phyloP scores from a whole-genome alignment of 139 green algal species.

The Tetradesmus lagerheimii region DNA sequence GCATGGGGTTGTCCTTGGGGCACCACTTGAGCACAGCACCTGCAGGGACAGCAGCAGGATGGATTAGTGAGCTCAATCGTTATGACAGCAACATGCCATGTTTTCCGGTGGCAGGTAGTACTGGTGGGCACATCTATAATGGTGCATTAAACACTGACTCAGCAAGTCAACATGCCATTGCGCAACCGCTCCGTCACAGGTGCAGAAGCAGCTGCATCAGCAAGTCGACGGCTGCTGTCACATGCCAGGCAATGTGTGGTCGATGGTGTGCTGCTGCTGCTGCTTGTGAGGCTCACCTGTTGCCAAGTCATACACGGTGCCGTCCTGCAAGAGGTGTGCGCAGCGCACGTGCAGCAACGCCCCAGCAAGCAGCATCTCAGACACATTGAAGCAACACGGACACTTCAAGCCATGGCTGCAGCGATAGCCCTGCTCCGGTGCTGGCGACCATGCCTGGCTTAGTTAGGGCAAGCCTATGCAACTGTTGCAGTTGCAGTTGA shows the following conservation, averaged over 20 bases:
- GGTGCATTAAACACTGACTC: too few species aligned
- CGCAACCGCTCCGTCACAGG: too few species aligned
- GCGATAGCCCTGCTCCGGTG: too few species aligned
- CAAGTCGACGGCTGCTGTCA: too few species aligned
- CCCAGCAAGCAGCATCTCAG: neutral
- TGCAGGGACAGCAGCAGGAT: neutral
- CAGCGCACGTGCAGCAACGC: neutral
- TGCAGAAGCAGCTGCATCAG: too few species aligned
- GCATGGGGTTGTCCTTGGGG: constrained; percentile 38
- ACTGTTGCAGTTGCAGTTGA: neutral
- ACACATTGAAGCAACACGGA: too few species aligned
- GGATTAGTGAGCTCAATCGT: neutral
- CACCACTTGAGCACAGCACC: constrained; percentile 49
- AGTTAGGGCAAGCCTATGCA: neutral
- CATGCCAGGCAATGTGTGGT: neutral
- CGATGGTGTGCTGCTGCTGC: neutral
- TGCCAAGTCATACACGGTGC: constrained; percentile 37
- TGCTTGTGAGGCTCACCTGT: neutral
- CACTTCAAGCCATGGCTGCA: too few species aligned
- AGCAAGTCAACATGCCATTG: too few species aligned
- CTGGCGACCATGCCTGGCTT: too few species aligned
- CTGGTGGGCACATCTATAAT: too few species aligned
- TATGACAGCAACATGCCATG: too few species aligned
- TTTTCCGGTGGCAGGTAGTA: too few species aligned
- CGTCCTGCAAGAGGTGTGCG: neutral